A percentile compares a stretch with the other conserved stretches of the same genome.
phyloP scores from a whole-genome alignment of 1,284 basidiomycete species.

The Trichosporon coremiiforme region DNA sequence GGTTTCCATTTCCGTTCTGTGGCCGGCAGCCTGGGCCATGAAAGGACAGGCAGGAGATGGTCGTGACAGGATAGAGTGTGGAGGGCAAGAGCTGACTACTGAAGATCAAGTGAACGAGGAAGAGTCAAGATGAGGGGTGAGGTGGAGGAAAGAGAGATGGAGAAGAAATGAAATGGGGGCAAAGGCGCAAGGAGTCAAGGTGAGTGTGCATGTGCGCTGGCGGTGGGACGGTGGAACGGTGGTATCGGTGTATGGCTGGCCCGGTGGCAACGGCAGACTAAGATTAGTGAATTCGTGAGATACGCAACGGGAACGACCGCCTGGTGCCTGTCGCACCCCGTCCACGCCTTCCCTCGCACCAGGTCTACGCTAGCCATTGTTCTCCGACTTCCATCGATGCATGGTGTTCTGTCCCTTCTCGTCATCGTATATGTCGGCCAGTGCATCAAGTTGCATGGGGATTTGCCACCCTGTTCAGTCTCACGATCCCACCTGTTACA shows the following conservation, averaged over 20 bases:
- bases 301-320: neutral
- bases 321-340: conserved; percentile 4
- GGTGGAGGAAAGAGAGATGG: neutral
- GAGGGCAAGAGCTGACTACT: neutral
- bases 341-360: neutral
- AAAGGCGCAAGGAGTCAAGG: neutral
- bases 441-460: neutral
- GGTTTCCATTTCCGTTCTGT: neutral
- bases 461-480: conserved; percentile 10
- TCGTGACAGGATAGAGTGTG: neutral
- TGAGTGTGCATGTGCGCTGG: conserved; percentile 16
- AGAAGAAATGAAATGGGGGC: conserved; percentile 2
- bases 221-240: neutral
- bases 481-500: conserved; percentile 4
- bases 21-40: neutral
- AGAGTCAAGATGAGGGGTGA: neutral
- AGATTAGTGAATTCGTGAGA: conserved; percentile 18
- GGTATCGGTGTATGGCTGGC: neutral
- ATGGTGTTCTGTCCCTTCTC: neutral
- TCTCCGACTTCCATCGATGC: neutral
- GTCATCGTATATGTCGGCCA: neutral
- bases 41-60: neutral
- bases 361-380: neutral
- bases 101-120: neutral
- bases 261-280: conserved; percentile 17